Evolutionary conservation across 2,329 filamentous ascomycete genomes (phyloP).

Genomic region (Coniella vitis): DNA sequence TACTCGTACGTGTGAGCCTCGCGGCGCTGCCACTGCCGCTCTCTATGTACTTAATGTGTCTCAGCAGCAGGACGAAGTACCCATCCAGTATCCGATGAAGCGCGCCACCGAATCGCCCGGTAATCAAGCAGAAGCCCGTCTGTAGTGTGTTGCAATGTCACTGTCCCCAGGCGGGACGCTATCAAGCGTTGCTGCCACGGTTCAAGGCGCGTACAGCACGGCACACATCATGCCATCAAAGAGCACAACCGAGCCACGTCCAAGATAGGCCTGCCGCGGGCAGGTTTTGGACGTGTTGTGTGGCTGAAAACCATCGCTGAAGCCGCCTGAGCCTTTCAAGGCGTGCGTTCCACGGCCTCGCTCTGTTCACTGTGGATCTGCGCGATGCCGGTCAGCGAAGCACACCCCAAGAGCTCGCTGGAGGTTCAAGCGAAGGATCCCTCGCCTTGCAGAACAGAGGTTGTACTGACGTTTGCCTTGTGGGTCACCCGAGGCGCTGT

Average conservation of each 20-base stretch:
- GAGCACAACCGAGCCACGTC: neutral
- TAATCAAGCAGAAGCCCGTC: constrained; percentile 4
- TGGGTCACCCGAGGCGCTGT: neutral
- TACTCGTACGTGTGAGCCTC: neutral
- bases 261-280: neutral
- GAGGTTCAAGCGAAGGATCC: neutral
- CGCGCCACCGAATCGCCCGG: constrained; percentile 1
- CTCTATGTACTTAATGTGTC: constrained; percentile 1
- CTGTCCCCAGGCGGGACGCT: neutral
- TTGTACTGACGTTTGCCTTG: neutral
- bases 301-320: neutral
- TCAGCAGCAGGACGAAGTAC: constrained; percentile 12
- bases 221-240: constrained; percentile 1
- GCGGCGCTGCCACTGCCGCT: constrained; percentile 3
- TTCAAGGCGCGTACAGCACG: neutral
- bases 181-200: neutral
- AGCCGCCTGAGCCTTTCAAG: neutral
- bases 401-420: neutral
- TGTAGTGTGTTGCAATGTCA: neutral
- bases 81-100: neutral
- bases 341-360: neutral
- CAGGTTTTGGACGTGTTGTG: neutral
- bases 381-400: neutral
- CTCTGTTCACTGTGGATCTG: neutral
- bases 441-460: neutral